Evolutionary conservation across 2,329 filamentous ascomycete species (phyloP).

Genomic region (Immersiporthe knoxdaviesiana): DNA sequence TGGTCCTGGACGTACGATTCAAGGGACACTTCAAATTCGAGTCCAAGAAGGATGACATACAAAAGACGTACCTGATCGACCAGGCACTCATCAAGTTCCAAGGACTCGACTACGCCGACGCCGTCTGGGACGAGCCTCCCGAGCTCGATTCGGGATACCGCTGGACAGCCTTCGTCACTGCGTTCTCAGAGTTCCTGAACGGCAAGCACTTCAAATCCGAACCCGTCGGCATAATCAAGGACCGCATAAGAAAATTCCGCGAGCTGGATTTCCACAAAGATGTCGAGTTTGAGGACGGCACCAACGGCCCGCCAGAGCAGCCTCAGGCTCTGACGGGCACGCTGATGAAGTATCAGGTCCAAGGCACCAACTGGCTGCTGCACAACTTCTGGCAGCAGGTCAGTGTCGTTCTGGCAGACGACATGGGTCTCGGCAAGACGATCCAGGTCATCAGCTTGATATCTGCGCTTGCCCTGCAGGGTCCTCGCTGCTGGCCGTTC

Average conservation of each 20-base stretch:
- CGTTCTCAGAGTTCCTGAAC: conserved; percentile 84
- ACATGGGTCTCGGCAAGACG: conserved; percentile 98
- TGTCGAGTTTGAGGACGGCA: conserved; percentile 59
- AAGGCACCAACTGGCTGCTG: conserved; percentile 93
- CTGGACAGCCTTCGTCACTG: conserved; percentile 79
- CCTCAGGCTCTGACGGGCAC: conserved; percentile 78
- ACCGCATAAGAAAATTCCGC: conserved; percentile 71
- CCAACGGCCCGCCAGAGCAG: conserved; percentile 51
- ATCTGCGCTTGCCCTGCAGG: conserved; percentile 69
- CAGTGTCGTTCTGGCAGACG: conserved; percentile 91
- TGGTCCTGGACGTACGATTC: conserved; percentile 83
- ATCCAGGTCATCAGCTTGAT: conserved; percentile 89
- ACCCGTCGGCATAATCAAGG: conserved; percentile 62
- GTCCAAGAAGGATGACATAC: conserved; percentile 70
- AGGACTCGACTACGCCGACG: conserved; percentile 86
- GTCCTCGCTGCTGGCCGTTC: conserved; percentile 84
- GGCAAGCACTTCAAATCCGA: conserved; percentile 71
- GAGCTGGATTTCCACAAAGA: conserved; percentile 60
- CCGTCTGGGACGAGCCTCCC: conserved; percentile 87
- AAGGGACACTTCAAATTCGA: conserved; percentile 47
- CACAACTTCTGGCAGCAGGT: conserved; percentile 82
- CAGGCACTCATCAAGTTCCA: conserved; percentile 88
- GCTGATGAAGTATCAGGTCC: conserved; percentile 90
- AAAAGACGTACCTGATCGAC: conserved; percentile 71
- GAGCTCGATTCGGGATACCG: conserved; percentile 63